Evolutionary conservation across 2,329 filamentous ascomycete species (phyloP).

Genomic region (Monilinia polystroma): DNA sequence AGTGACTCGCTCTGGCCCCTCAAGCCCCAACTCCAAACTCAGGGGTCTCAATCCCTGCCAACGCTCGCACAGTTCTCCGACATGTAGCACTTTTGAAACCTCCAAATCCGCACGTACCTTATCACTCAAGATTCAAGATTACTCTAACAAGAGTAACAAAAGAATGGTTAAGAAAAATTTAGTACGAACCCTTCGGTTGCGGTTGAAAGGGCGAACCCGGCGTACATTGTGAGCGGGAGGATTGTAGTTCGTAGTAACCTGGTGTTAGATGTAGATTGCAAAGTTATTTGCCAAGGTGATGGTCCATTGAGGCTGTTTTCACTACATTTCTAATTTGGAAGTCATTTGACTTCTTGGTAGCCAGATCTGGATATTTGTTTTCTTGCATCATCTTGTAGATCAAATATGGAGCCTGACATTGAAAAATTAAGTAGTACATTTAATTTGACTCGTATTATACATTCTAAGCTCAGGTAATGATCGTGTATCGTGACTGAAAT

Average conservation of each 20-base stretch:
- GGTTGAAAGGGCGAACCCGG: background rate
- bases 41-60: conserved; percentile 11
- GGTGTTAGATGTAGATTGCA: conserved; percentile 1
- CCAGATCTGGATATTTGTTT: background rate
- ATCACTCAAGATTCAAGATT: background rate
- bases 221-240: background rate
- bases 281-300: conserved; percentile 1
- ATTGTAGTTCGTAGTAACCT: background rate
- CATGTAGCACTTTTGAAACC: conserved; percentile 9
- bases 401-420: background rate
- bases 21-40: conserved; percentile 7
- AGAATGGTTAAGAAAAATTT: background rate
- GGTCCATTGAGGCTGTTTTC: background rate
- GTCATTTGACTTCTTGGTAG: background rate
- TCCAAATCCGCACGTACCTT: background rate
- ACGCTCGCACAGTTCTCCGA: conserved; percentile 6
- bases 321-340: background rate
- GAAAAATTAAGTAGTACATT: background rate
- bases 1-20: background rate
- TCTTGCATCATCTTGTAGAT: background rate
- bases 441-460: conserved; percentile 4
- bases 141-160: background rate
- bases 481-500: background rate
- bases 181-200: background rate
- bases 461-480: conserved; percentile 7